Evolutionary conservation across 1,139 yeast species (phyloP), one percentile per base, ranked within the genome.

Genomic region (Suhomyces bokatorum): DNA sequence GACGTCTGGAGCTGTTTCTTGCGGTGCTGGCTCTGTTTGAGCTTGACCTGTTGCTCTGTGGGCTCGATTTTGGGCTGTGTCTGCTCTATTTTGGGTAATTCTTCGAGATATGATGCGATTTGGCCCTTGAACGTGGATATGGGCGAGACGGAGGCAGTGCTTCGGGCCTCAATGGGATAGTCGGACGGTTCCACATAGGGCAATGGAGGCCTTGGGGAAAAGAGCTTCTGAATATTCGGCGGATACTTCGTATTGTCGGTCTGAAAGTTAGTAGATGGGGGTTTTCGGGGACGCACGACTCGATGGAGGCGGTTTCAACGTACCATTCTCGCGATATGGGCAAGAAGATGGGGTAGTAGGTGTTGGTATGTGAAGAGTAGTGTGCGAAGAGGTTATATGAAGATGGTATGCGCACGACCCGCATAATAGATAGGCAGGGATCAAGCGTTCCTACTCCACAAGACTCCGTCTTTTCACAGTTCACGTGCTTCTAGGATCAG

Each of bases 131-230:
- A 69, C 2, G 53, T 53, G 0, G 81, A 67, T 1, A 87, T 54
- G 0, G 89, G 88, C 0, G 81, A 56, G 6, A 88, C 73, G 20
- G 60, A 45, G 1, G 69, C 59, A 0, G 87, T 83, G 4, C 70
- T 58, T 16, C 96, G 66, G 27, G 69, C 40, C 32, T 70, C 75
- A 0, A 80, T 77, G 1, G 81, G 74, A 41, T 70, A 66, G 58
- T 87, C 96, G 2, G 67, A 55, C 1, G 86, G 86, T 22, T 66
- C 68, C 2, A 75, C 58, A 53, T 73, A 78, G 30, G 75, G 72
- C 12, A 83, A 62, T n/a, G 95, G 95, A 4, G 86, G 83, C 42
- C 80, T 72, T 5, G 95, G 87, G 26, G 76, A 76, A 59, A 89
- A 89, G 37, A 88, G 75, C 57, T 75, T 74, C 42, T 83, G 80